Evolutionary conservation across 148 eudicot species (phyloP).

Genomic region (Amaranthus hypochondriacus): DNA sequence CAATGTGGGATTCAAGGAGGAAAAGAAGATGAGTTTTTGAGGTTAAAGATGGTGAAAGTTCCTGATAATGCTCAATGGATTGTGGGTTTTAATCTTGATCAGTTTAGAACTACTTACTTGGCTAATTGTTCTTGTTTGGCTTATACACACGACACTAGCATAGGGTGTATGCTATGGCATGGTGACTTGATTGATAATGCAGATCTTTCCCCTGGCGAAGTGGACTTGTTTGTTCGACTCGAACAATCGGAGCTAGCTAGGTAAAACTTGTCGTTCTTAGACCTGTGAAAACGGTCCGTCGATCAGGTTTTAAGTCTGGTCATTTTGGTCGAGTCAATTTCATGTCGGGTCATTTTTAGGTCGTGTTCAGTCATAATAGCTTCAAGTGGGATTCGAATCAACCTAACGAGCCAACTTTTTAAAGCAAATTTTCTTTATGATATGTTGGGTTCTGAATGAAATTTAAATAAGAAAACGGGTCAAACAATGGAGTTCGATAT

Average conservation of each 20-base stretch:
- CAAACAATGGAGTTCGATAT: too few relatives aligned
- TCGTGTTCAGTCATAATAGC: too few relatives aligned
- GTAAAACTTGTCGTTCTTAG: slow-evolving; percentile 20
- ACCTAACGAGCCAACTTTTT: too few relatives aligned
- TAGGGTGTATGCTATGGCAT: slow-evolving; percentile 58
- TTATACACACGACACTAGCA: slow-evolving; percentile 30
- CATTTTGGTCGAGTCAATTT: too few relatives aligned
- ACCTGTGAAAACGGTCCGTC: too few relatives aligned
- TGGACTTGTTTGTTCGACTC: slow-evolving; percentile 43
- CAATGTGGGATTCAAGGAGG: slow-evolving; percentile 36
- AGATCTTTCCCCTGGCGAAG: slow-evolving; percentile 25
- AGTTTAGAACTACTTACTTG: slow-evolving; percentile 38
- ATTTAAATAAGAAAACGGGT: too few relatives aligned
- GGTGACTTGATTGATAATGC: slow-evolving; percentile 43
- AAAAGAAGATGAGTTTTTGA: slow-evolving; percentile 41
- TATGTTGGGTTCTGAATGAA: too few relatives aligned
- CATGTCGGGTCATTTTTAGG: too few relatives aligned
- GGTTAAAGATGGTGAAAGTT: slow-evolving; percentile 33
- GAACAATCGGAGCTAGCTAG: slow-evolving; percentile 44
- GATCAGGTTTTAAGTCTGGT: too few relatives aligned
- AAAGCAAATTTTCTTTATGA: too few relatives aligned
- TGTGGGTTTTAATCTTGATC: slow-evolving; percentile 28
- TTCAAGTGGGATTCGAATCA: too few relatives aligned
- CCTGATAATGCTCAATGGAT: slow-evolving; percentile 38
- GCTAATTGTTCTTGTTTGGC: slow-evolving; percentile 53